These are phyloP conservation scores for Pelargonium myrrhifolium DNA, from an alignment of 441 rosid genomes.

Conservation along the genomic window DNA sequence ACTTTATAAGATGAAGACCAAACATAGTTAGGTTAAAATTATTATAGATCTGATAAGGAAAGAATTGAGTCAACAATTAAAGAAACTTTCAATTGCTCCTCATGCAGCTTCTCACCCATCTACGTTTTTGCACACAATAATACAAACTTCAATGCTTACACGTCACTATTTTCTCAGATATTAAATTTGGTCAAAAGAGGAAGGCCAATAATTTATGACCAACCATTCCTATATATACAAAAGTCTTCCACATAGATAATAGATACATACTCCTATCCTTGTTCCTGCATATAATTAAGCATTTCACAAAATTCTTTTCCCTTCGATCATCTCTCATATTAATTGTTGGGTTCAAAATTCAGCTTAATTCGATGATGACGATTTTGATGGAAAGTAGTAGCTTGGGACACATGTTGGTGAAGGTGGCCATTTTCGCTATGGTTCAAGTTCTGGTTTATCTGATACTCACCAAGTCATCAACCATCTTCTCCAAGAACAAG, in stretches of 20 bases:
- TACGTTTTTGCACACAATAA: background rate
- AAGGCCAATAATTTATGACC: background rate
- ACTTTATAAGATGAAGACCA: too few relatives aligned
- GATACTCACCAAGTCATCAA: conserved; percentile 46
- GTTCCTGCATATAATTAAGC: background rate
- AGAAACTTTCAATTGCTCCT: too few relatives aligned
- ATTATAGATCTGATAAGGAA: too few relatives aligned
- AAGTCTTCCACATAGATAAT: background rate
- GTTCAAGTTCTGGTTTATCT: conserved; percentile 49
- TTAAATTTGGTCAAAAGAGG: background rate
- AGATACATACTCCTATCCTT: too few relatives aligned
- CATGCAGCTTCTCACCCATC: background rate
- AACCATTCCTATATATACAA: background rate
- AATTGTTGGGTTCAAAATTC: too few relatives aligned
- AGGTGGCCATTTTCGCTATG: conserved; percentile 33
- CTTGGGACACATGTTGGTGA: conserved; percentile 30
- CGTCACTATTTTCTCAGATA: background rate
- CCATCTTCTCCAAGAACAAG: conserved; percentile 36
- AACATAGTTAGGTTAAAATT: too few relatives aligned
- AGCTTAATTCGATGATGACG: too few relatives aligned
- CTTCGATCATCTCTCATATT: background rate
- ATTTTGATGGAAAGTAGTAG: conserved; percentile 26
- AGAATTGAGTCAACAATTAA: too few relatives aligned
- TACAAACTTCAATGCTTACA: background rate
- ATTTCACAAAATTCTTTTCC: background rate